These are phyloP conservation scores for Moricandia moricandioides DNA, from an alignment of 345 rosid species.

Conservation along the genomic window DNA sequence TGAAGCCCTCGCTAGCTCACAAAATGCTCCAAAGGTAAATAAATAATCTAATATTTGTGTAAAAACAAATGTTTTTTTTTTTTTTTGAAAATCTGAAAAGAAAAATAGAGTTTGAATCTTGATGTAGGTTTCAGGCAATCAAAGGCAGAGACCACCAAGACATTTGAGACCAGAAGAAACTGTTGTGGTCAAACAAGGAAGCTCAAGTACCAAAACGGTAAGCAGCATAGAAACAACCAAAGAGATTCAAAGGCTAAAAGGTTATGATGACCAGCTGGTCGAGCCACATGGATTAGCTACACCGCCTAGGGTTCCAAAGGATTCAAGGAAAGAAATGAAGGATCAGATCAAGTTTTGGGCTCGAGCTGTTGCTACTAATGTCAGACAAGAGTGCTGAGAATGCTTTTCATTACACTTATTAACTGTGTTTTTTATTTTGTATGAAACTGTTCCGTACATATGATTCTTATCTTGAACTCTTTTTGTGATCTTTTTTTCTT, in stretches of 20 bases:
- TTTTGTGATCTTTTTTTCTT: not conserved
- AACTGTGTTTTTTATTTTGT: constrained; percentile 13
- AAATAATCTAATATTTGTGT: not conserved
- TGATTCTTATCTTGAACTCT: constrained; percentile 20
- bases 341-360: constrained; percentile 73
- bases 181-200: constrained; percentile 33
- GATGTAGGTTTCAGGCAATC: constrained; percentile 14
- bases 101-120: not conserved
- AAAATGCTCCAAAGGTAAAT: constrained; percentile 42
- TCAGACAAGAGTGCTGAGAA: constrained; percentile 47
- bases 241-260: constrained; percentile 50
- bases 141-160: constrained; percentile 41
- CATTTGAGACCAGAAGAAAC: constrained; percentile 36
- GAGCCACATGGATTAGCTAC: constrained; percentile 40
- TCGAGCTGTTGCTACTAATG: constrained; percentile 63
- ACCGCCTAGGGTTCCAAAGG: constrained; percentile 41
- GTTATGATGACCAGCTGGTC: constrained; percentile 39
- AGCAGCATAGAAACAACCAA: constrained; percentile 52
- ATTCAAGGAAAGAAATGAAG: constrained; percentile 53
- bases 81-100: not conserved
- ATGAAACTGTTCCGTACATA: constrained; percentile 21
- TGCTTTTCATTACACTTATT: constrained; percentile 9
- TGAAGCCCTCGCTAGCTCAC: constrained; percentile 46
- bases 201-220: constrained; percentile 32
- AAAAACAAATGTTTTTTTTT: not conserved